Evolutionary conservation across 2,329 filamentous ascomycete species (phyloP), one percentile per base, ranked within the genome.

Genomic region (Lasiodiplodia hormozganensis): DNA sequence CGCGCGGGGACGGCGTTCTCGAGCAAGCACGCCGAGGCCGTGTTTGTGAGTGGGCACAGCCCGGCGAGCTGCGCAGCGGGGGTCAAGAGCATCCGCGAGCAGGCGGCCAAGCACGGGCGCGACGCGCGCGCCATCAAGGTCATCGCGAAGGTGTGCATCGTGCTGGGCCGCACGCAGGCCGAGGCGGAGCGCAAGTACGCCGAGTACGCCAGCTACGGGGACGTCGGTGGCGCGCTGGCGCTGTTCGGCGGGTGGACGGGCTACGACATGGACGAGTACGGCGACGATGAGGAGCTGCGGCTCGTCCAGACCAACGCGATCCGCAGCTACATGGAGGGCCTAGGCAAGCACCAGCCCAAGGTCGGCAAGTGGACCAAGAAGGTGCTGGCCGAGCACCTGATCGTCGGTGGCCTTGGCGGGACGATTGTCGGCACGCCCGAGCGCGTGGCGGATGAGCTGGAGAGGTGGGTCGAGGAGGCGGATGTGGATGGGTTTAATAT

Each of bases 401-500:
- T 86, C 52, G 84, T 92, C 14, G 90, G 90, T 4, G 90, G 90
- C 1, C 85, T 91, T 21, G 89, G 90, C 0, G 87, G 89, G 0
- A 84, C 88, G 0, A 77, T 89, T 2, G 87, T 92, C 0, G 90
- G 91, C 0, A 92, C 88, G 0, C 81, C 90, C 0, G 76, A 83
- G 18, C 86, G 88, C 71, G 89, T 92, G 1, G 90, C 89, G 0
- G 90, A 93, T 74, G 84, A 86, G 53, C 82, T 93, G 68, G 88
- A 93, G 77, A 78, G 82, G 0, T 93, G 90, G 90, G 82, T 92
- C 0, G 74, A 81, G 6, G 90, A 92, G 75, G 89, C 88, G 0
- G 90, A 92, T 71, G 85, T 93, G 0, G 90, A 93, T 74, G 90
- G 90, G 0, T 93, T 93, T 78, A 93, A 93, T 74, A 85, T 93